Base-by-base conservation (phyloP, 2,329 filamentous ascomycete species). In the Pezicula carpinea region DNA sequence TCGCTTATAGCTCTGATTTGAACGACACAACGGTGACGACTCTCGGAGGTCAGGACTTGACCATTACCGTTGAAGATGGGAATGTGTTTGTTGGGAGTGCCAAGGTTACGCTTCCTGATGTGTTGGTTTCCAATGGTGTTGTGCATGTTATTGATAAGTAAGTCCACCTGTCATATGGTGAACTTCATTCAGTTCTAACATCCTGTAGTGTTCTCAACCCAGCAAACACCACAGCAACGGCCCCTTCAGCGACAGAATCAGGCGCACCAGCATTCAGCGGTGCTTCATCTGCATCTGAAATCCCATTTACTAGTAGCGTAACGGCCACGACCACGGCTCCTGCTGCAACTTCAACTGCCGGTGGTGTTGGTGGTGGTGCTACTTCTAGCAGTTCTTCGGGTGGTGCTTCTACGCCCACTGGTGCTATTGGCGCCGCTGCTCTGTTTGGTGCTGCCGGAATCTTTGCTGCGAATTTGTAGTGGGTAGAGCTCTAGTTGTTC, bases 251-350 rank as follows among this genome's bases (percentile, higher is more conserved):
- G 0, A 70, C 72, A 1, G 74, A 35, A 15, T 35, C 33, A 7
- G 33, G 33, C 32, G 59, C 68, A 0, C 70, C 75, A 4, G 81
- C 74, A 1, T 87, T 78, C 65, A 65, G 66, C 19, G 72, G 72
- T 47, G 81, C 77, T 4, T 71, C 68, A 5, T 69, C 71, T 6
- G 75, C 63, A 21, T 69, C 68, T 17, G 60, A 64, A 7, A 60
- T 70, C 5, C 78, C 80, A 0, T 83, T 79, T 62, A 84, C 80
- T 1, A 75, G 71, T 17, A 74, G 73, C 22, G 65, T 80, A 31
- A 59, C 73, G 1, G 66, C 68, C 2, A 65, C 76, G 0, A 74
- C 69, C 6, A 40, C 52, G 4, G 39, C 46, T 3, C 23, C 34
- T 11, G 39, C 43, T 4, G 47, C n/a, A 65, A 67, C 48, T 53